These are phyloP conservation scores for Suillus subluteus DNA, from an alignment of 768 basidiomycete species.

Conservation along the genomic window DNA sequence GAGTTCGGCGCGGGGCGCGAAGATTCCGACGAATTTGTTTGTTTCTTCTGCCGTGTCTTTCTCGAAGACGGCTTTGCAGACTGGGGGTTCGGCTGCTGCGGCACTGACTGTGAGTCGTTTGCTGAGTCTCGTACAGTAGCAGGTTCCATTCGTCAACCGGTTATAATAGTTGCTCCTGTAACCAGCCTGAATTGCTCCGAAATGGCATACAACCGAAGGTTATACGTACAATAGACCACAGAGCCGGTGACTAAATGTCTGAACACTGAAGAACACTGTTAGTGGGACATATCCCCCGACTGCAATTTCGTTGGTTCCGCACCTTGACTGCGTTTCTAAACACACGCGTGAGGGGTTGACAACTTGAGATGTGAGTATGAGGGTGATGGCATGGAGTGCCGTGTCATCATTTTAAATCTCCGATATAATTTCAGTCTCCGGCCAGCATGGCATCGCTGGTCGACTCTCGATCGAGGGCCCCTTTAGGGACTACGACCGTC, in stretches of 20 bases:
- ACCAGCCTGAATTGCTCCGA: conserved; percentile 29
- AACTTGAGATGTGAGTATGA: conserved; percentile 17
- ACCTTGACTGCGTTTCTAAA: not conserved
- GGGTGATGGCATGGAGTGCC: conserved; percentile 31
- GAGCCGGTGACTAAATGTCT: not conserved
- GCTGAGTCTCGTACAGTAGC: conserved; percentile 49
- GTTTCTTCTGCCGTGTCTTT: conserved; percentile 60
- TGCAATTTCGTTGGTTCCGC: not conserved
- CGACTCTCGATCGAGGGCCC: not conserved
- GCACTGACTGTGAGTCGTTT: conserved; percentile 37
- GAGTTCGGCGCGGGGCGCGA: conserved; percentile 22
- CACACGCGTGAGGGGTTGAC: conserved; percentile 5
- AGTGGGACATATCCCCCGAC: not conserved
- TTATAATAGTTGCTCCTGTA: conserved; percentile 20
- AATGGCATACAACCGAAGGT: conserved; percentile 11
- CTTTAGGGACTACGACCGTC: not conserved
- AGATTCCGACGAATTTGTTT: conserved; percentile 33
- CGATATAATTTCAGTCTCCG: conserved; percentile 3
- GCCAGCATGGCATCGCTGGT: not conserved
- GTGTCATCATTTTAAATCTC: conserved; percentile 26
- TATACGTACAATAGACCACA: not conserved
- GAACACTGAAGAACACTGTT: not conserved
- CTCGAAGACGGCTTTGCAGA: conserved; percentile 41
- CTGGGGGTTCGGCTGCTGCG: conserved; percentile 43
- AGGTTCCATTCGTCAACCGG: conserved; percentile 47